Base-by-base conservation (phyloP, 768 basidiomycete species). In the Tylopilus rubrobrunneus region DNA sequence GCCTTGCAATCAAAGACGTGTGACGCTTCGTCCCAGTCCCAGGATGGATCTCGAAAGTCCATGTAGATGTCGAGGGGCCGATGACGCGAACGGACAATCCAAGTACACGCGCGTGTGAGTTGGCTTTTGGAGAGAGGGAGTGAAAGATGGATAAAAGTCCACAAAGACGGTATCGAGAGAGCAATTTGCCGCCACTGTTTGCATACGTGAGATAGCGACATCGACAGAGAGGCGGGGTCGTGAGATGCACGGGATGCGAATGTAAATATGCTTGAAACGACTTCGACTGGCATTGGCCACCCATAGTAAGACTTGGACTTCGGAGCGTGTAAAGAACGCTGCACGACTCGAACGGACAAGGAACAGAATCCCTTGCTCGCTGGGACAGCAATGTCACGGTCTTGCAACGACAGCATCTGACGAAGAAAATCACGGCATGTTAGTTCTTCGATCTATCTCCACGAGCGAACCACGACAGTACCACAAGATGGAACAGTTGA, bases 1-100 rank as follows among this genome's bases (percentile, higher is more conserved):
- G n/a, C n/a, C n/a, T n/a, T n/a, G n/a, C n/a, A 73, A 5, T 53
- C 57, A 55, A 84, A 83, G 1, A 62, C 51, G 11, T 79, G 77
- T 49, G 79, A 76, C 1, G 67, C 54, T 47, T 71, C 65, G 40
- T 78, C 74, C 79, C 81, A 84, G 48, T 78, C 69, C 78, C 83
- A 84, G 19, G 65, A 59, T 2, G 77, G 76, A 66, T 85, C 83
- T 17, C 83, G 80, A 57, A 84, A 74, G 61, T 85, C 83, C 57
- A 84, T 73, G 43, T 75, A 64, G 44, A 85, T 72, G 56, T 80
- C 71, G 45, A 85, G 71, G 1, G 82, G 76, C 49, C 70, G 68
- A 12, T 61, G 55, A 23, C 69, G 67, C 10, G 84, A 84, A n/a
- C 81, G 74, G 14, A 57, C 52, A 7, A 84, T 62, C 64, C 71